Conservation (phyloP, 225 moss, liverwort and hornwort genomes). For the Lunularia cruciata region DNA sequence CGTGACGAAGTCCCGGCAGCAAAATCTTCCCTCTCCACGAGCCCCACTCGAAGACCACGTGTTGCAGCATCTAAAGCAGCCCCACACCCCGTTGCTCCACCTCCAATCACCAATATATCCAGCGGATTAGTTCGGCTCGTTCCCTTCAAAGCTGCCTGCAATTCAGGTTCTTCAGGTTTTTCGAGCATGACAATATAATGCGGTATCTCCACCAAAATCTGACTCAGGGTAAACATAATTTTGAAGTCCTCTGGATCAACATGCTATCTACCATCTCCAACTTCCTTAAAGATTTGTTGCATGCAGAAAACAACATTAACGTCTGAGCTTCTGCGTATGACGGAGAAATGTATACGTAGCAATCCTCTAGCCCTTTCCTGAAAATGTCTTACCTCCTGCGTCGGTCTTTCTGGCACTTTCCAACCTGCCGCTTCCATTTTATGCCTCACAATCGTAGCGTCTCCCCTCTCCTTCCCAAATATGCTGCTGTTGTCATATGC, state of each 20-base stretch:
- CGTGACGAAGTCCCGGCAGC: constrained; percentile 87
- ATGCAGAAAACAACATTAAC: too few species aligned
- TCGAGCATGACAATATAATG: background rate
- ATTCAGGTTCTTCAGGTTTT: background rate
- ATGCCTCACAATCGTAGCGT: constrained; percentile 38
- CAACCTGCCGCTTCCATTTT: constrained; percentile 65
- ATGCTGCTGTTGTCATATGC: constrained; percentile 42
- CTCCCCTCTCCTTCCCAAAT: constrained; percentile 36
- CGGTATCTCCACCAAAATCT: background rate
- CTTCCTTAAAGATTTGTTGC: background rate
- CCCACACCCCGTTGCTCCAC: constrained; percentile 94
- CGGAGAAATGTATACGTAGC: too few species aligned
- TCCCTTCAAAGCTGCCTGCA: constrained; percentile 61
- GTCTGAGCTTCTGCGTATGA: too few species aligned
- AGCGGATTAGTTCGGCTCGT: constrained; percentile 56
- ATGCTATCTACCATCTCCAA: background rate
- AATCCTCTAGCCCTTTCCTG: too few species aligned
- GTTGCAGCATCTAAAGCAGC: constrained; percentile 92
- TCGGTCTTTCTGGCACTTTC: constrained; percentile 66
- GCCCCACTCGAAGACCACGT: constrained; percentile 81
- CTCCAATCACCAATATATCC: constrained; percentile 63
- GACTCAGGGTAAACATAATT: background rate
- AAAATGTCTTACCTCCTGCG: constrained; percentile 80
- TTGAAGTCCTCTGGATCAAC: background rate
- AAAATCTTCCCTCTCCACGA: constrained; percentile 97